These are phyloP conservation scores for Phytophthora crassamura DNA, from an alignment of 352 stramenopile species.

Conservation along the genomic window DNA sequence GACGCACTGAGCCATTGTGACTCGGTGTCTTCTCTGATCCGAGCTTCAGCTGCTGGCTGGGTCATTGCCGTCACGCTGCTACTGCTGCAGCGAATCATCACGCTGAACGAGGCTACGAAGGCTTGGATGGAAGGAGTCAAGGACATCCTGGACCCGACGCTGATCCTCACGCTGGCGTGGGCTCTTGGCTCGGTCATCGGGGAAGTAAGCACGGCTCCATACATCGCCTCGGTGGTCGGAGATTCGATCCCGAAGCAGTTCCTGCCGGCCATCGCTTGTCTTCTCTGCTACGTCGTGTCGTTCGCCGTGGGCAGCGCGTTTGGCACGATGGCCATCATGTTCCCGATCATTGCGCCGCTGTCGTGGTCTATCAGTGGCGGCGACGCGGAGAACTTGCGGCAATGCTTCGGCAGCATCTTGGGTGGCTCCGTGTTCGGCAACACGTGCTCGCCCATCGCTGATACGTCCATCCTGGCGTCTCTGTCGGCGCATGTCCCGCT, in stretches of 20 bases:
- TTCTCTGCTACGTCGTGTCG: slow-evolving; percentile 91
- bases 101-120: slow-evolving; percentile 87
- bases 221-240: slow-evolving; percentile 80
- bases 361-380: slow-evolving; percentile 84
- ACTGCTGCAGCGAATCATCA: slow-evolving; percentile 86
- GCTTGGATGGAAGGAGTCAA: slow-evolving; percentile 92
- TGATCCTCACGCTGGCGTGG: slow-evolving; percentile 92
- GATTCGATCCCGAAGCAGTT: slow-evolving; percentile 81
- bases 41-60: slow-evolving; percentile 79
- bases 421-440: slow-evolving; percentile 90
- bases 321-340: slow-evolving; percentile 94
- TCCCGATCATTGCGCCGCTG: slow-evolving; percentile 90
- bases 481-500: slow-evolving; percentile 79
- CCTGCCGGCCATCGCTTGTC: slow-evolving; percentile 78
- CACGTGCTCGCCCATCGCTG: slow-evolving; percentile 92
- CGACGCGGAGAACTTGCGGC: slow-evolving; percentile 83
- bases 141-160: slow-evolving; percentile 90
- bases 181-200: slow-evolving; percentile 87
- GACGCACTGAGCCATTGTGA: slow-evolving; percentile 83
- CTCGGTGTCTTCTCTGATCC: slow-evolving; percentile 80
- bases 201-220: slow-evolving; percentile 86
- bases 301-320: slow-evolving; percentile 92
- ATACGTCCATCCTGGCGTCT: slow-evolving; percentile 92
- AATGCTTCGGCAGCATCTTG: slow-evolving; percentile 90
- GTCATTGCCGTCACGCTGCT: slow-evolving; percentile 74